Percentiles rank a stretch among this genome's conserved stretches.
phyloP scores from a whole-genome alignment of 75 land plant species.

The Cupressus sempervirens region DNA sequence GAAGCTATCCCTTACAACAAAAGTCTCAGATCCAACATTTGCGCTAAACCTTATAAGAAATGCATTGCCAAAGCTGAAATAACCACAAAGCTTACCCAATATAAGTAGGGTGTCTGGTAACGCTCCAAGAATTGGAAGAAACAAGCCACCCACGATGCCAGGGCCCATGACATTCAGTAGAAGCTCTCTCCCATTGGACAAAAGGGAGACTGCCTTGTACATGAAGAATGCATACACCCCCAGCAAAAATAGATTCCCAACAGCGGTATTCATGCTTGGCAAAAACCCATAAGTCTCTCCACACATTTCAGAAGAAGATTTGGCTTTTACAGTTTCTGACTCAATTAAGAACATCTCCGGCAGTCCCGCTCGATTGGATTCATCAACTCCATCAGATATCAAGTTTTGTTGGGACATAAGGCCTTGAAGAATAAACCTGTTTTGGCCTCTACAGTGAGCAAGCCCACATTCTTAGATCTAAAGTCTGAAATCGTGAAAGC shows the following conservation, averaged over 20 bases:
- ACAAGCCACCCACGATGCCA: slow-evolving; percentile 70
- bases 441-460: background rate
- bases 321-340: background rate
- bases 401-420: background rate
- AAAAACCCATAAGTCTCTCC: slow-evolving; percentile 74
- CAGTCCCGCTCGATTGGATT: background rate
- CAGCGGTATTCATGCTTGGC: slow-evolving; percentile 53
- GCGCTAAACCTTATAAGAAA: background rate
- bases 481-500: slow-evolving; percentile 44
- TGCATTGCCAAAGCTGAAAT: background rate
- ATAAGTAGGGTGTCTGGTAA: slow-evolving; percentile 79
- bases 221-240: slow-evolving; percentile 60
- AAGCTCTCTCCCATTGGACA: slow-evolving; percentile 72
- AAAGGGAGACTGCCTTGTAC: slow-evolving; percentile 56
- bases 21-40: background rate
- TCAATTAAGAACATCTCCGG: background rate
- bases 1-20: background rate
- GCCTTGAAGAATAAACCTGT: background rate
- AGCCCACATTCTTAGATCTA: background rate
- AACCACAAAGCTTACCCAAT: slow-evolving; percentile 35
- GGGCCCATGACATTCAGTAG: slow-evolving; percentile 60
- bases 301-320: slow-evolving; percentile 21
- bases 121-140: slow-evolving; percentile 80
- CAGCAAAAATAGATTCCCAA: slow-evolving; percentile 60
- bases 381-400: background rate